A percentile compares a stretch with the other conserved stretches of the same genome.
Conservation (phyloP, 1,284 basidiomycete genomes). For the Trichosporon inkin region DNA sequence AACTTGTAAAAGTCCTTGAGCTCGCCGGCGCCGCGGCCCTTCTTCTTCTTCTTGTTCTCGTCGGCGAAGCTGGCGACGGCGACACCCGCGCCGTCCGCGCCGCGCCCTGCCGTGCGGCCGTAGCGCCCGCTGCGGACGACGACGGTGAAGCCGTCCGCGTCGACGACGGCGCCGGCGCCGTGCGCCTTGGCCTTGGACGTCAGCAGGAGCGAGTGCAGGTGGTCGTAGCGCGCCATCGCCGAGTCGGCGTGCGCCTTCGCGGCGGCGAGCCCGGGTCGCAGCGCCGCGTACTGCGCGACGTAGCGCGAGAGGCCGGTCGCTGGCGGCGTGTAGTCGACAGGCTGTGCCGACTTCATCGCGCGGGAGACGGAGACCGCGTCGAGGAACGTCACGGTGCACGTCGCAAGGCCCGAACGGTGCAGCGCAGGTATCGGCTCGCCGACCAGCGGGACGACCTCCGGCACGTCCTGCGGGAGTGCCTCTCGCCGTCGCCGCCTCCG, state of each 20-base stretch:
- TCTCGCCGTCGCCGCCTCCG: slow-evolving; percentile 47
- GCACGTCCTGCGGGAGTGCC: slow-evolving; percentile 58
- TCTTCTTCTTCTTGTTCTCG: slow-evolving; percentile 56
- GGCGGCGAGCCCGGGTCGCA: slow-evolving; percentile 65
- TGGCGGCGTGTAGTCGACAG: slow-evolving; percentile 38
- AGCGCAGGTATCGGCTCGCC: slow-evolving; percentile 20
- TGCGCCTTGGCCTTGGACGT: slow-evolving; percentile 55
- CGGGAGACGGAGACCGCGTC: slow-evolving; percentile 64
- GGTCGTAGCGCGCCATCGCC: slow-evolving; percentile 69
- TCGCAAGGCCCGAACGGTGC: slow-evolving; percentile 40
- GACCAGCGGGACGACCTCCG: slow-evolving; percentile 41
- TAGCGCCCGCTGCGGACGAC: slow-evolving; percentile 82
- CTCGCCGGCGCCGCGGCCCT: slow-evolving; percentile 64
- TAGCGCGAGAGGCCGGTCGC: slow-evolving; percentile 70
- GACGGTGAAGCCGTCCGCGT: slow-evolving; percentile 87
- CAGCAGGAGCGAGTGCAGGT: slow-evolving; percentile 55
- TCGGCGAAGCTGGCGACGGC: slow-evolving; percentile 64
- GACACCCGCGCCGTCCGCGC: slow-evolving; percentile 64
- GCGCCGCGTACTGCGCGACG: slow-evolving; percentile 58
- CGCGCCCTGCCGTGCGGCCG: slow-evolving; percentile 73
- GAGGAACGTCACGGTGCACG: slow-evolving; percentile 72
- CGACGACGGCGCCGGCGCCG: slow-evolving; percentile 66
- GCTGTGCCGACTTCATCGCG: slow-evolving; percentile 51
- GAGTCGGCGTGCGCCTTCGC: slow-evolving; percentile 72
- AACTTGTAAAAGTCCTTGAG: slow-evolving; percentile 69